Evolutionary conservation across 352 stramenopile species (phyloP), one percentile per base, ranked within the genome.

Genomic region (Globisporangium rhizosaccharum): DNA sequence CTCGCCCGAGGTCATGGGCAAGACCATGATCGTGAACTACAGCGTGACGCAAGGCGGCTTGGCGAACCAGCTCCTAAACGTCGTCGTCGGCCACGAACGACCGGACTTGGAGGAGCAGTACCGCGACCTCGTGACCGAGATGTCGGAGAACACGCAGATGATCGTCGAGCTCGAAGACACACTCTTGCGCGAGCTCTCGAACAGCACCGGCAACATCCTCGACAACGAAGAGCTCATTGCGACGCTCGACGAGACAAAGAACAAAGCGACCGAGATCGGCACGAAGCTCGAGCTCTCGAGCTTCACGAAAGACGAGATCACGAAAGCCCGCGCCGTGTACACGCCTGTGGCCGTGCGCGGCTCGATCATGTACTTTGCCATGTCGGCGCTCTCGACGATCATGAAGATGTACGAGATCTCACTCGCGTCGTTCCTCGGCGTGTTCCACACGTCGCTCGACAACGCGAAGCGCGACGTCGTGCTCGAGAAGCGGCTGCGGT

Each of bases 361-460:
- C 15, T 97, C 88, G 25, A 97, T 98, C 64, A 88, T 98, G 76
- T 98, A 98, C 76, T 98, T 98, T 61, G 84, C 88, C 23, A 94
- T 97, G 79, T 91, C 87, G 25, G 88, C 85, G 11, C 67, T 98
- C 18, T 86, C 86, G 8, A 95, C 82, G 9, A 96, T 98, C 59
- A 97, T 97, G 85, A 95, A 93, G 59, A 98, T 98, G 92, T 98
- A 98, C 71, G 93, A 98, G 66, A 97, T 97, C 47, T 97, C 87
- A 28, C 80, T 98, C 12, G 88, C 92, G 6, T 95, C 80, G 18
- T 98, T 98, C 64, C 75, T 97, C 10, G 90, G 75, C 0, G 91
- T 98, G 12, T 98, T 98, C 60, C 71, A 96, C 63, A 93, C 73
- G 8, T 91, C 91, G 14, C 74, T 98, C 6, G 87, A 96, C 67